These are phyloP conservation scores for Angomonas ambiguus DNA, from an alignment of 208 protist species.

Conservation along the genomic window DNA sequence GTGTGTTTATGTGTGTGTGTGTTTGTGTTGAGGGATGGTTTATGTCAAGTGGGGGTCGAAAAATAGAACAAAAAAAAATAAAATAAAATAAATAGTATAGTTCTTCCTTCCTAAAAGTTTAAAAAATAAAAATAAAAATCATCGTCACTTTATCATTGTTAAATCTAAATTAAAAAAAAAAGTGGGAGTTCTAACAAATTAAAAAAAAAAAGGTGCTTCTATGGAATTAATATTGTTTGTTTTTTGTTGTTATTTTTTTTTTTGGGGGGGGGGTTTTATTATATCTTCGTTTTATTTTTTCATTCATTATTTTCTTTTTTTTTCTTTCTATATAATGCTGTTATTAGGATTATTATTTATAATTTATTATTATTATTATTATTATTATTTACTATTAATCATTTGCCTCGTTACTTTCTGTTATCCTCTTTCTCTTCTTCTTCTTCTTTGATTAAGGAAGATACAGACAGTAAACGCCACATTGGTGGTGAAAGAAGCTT, in stretches of 20 bases:
- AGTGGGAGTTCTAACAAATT: neutral
- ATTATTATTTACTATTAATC: neutral
- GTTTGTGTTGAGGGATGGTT: neutral
- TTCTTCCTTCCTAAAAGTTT: constrained; percentile 2
- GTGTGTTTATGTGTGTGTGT: too few species aligned
- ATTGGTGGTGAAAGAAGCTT: too few species aligned
- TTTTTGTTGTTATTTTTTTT: neutral
- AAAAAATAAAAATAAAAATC: constrained; percentile 1
- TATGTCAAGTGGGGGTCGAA: too few species aligned
- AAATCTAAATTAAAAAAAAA: constrained; percentile 7
- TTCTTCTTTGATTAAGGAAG: too few species aligned
- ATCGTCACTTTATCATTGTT: constrained; percentile 10
- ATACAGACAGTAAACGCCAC: too few species aligned
- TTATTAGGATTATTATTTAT: neutral
- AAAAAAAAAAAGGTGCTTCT: constrained; percentile 13
- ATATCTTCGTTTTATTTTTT: neutral
- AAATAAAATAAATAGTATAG: constrained; percentile 10
- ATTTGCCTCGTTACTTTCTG: neutral
- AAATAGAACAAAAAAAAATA: constrained; percentile 16
- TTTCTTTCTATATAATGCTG: neutral
- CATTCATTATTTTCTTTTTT: neutral
- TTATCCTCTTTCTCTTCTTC: too few species aligned
- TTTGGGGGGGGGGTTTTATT: neutral
- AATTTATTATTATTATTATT: constrained; percentile 1
- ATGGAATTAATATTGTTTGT: neutral